Conservation (phyloP, 768 basidiomycete genomes). For the Tulasnella sp. region DNA sequence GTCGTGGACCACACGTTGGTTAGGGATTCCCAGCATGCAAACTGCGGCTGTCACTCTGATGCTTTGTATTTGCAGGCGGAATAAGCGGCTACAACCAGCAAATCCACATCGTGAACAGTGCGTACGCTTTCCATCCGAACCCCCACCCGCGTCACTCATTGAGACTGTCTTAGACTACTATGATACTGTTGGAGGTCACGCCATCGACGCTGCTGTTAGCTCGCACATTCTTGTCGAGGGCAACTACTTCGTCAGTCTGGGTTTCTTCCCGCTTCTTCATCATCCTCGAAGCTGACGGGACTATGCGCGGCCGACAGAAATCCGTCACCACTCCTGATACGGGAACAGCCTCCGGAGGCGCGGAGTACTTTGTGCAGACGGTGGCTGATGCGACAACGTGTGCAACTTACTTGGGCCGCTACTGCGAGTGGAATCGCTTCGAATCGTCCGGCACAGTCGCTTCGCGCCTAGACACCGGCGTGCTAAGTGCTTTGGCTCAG, state of each 20-base stretch:
- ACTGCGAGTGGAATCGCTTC: conserved; percentile 1
- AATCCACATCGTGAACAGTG: background rate
- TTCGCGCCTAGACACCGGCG: background rate
- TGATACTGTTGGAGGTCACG: background rate
- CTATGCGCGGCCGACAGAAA: background rate
- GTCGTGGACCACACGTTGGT: conserved; percentile 3
- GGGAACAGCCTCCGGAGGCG: background rate
- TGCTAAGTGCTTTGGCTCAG: background rate
- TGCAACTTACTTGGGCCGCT: background rate
- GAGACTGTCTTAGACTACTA: background rate
- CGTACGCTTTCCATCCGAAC: background rate
- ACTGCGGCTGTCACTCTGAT: background rate
- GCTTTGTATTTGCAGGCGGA: background rate
- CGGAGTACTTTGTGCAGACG: conserved; percentile 5
- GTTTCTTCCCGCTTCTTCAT: background rate
- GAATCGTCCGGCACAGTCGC: background rate
- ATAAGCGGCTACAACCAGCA: background rate
- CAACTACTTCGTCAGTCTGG: conserved; percentile 3
- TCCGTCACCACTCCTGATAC: background rate
- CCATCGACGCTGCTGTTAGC: background rate
- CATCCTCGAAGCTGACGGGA: background rate
- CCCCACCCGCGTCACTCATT: background rate
- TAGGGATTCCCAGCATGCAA: background rate
- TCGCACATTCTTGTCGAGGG: background rate
- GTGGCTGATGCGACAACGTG: background rate